Evolutionary conservation across 495 filamentous ascomycete species (phyloP), one percentile per base, ranked within the genome.

Genomic region (Echria macrotheca): DNA sequence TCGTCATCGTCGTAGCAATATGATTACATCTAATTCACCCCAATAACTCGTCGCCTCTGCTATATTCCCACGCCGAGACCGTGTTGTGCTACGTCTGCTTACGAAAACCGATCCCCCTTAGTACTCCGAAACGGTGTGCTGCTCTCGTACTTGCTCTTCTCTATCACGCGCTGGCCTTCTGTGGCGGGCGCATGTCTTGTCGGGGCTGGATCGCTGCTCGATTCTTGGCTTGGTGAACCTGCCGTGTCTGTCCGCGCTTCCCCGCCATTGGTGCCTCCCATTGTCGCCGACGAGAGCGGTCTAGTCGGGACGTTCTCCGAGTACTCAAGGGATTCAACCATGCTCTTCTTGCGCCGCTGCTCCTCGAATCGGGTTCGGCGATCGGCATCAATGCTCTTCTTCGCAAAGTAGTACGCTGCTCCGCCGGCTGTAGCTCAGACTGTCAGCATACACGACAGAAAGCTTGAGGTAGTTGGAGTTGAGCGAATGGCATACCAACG

Each of bases 361-460:
- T 82, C 79, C 50, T 87, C 79, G 45, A 86, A 82, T 54, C 87
- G 78, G 44, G 78, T 67, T 24, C 78, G 75, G 32, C 89, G 86
- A 69, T 95, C 87, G 54, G 85, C 86, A 58, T 96, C 91, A 75
- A 98, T 91, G 65, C 83, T 85, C 56, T 82, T 76, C 75, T 98
- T 98, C 46, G 93, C 94, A 67, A 95, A 96, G 72, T 88, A 88
- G 77, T 98, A 98, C 53, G 93, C 89, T 29, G 56, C 69, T 44
- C 80, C 91, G 60, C 87, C 93, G 61, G 91, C 93, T 89, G 61
- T 25, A 35, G 48, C 32, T 51, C 17, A 37, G 12, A 17, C 29
- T 37, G 54, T 68, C 31, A 69, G 63, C 41, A 9, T n/a, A 18
- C n/a, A 11, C 12, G 25, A 41, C 8, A 10, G 25, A 5, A n/a